These are phyloP conservation scores for Marchantia paleacea DNA, from an alignment of 225 moss, liverwort and hornwort species.

Conservation along the genomic window DNA sequence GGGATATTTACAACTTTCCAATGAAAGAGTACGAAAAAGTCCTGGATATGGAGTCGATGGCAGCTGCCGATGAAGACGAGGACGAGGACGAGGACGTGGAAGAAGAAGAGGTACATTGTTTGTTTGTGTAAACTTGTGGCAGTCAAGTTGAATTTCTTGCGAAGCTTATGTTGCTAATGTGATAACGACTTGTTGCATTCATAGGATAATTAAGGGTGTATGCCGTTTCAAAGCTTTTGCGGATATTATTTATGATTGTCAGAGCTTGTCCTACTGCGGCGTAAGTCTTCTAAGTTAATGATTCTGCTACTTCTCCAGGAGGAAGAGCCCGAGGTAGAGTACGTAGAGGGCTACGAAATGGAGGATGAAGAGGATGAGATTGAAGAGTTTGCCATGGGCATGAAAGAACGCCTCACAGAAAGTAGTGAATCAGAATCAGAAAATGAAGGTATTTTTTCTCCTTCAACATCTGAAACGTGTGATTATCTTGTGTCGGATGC, in stretches of 20 bases:
- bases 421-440: conserved; percentile 54
- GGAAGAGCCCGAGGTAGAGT: conserved; percentile 74
- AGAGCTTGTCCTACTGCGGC: not conserved
- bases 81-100: conserved; percentile 42
- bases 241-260: not conserved
- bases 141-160: not conserved
- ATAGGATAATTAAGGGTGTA: too few species aligned
- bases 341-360: conserved; percentile 82
- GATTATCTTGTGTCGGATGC: not conserved
- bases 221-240: not conserved
- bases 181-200: too few species aligned
- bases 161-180: not conserved
- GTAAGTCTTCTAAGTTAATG: not conserved
- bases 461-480: not conserved
- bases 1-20: conserved; percentile 87
- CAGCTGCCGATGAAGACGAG: conserved; percentile 64
- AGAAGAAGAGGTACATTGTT: conserved; percentile 5
- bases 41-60: conserved; percentile 88
- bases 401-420: conserved; percentile 25
- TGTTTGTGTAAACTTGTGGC: not conserved
- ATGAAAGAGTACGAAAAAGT: conserved; percentile 88
- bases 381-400: conserved; percentile 60
- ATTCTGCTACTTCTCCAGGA: conserved; percentile 31
- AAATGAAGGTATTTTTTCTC: conserved; percentile 20
- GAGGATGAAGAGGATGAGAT: conserved; percentile 64